A percentile compares a stretch with the other conserved stretches of the same genome.
Conservation (phyloP, 2,329 filamentous ascomycete genomes). For the Botrytis pseudocinerea region DNA sequence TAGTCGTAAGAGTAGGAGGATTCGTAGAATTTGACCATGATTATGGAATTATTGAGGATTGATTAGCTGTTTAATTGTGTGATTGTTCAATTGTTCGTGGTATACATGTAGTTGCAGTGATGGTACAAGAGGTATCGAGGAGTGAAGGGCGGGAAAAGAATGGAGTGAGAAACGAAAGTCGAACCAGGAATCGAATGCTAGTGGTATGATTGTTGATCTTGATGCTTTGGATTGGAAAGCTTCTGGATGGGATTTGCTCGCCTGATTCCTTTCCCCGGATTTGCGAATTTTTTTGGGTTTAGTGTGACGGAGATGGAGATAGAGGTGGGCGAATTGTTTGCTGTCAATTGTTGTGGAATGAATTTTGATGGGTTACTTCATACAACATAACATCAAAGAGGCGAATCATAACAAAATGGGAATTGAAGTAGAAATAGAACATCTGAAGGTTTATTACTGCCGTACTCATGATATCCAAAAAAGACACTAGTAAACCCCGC, state of each 20-base stretch:
- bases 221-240: slow-evolving; percentile 4
- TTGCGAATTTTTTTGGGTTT: slow-evolving; percentile 8
- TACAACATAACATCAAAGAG: too few relatives aligned
- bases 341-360: background rate
- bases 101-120: slow-evolving; percentile 15
- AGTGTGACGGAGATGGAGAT: slow-evolving; percentile 1
- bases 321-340: background rate
- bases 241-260: slow-evolving; percentile 19
- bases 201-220: slow-evolving; percentile 23
- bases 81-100: background rate
- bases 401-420: background rate
- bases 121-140: background rate
- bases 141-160: background rate
- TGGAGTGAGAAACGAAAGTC: background rate
- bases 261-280: slow-evolving; percentile 23
- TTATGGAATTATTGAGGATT: slow-evolving; percentile 22
- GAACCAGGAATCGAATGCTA: slow-evolving; percentile 6
- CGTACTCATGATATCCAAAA: background rate
- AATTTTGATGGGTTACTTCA: background rate
- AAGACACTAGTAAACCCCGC: slow-evolving; percentile 1
- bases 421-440: background rate
- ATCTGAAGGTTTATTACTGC: background rate
- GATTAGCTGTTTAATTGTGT: slow-evolving; percentile 8
- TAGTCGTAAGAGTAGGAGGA: slow-evolving; percentile 75
- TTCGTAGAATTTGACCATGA: slow-evolving; percentile 44